Percentiles rank a stretch among this genome's conserved stretches.
Evolutionary conservation across 148 eudicot genomes (phyloP).

Genomic region (Chenopodium suecicum): DNA sequence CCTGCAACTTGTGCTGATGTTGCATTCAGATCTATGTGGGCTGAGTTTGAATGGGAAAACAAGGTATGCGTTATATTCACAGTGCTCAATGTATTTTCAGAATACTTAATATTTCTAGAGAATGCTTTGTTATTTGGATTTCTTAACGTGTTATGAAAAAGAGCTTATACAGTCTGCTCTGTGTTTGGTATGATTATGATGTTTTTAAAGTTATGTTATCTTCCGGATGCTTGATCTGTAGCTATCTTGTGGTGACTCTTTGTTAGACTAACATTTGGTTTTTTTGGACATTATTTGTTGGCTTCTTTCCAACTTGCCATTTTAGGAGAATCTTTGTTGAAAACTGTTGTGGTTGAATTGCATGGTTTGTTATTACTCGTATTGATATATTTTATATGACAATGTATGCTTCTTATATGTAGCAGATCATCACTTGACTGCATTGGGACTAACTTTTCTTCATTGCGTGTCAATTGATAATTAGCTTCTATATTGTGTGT

Average conservation of each 20-base stretch:
- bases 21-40: constrained; percentile 95
- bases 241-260: neutral
- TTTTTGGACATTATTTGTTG: neutral
- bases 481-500: neutral
- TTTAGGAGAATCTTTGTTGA: neutral
- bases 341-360: neutral
- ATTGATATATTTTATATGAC: neutral
- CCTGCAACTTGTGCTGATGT: constrained; percentile 90
- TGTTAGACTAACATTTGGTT: neutral
- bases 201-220: neutral
- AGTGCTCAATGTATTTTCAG: constrained; percentile 5
- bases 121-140: neutral
- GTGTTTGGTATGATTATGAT: neutral
- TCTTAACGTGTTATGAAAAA: neutral
- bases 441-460: neutral
- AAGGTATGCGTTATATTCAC: constrained; percentile 50
- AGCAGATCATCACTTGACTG: neutral
- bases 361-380: neutral
- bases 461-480: neutral
- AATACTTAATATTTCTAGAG: neutral
- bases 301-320: neutral
- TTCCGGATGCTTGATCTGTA: neutral
- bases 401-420: neutral
- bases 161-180: neutral
- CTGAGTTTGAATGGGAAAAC: constrained; percentile 99